Base-by-base conservation (phyloP, 345 rosid species). In the Eucalyptus dawsonii region DNA sequence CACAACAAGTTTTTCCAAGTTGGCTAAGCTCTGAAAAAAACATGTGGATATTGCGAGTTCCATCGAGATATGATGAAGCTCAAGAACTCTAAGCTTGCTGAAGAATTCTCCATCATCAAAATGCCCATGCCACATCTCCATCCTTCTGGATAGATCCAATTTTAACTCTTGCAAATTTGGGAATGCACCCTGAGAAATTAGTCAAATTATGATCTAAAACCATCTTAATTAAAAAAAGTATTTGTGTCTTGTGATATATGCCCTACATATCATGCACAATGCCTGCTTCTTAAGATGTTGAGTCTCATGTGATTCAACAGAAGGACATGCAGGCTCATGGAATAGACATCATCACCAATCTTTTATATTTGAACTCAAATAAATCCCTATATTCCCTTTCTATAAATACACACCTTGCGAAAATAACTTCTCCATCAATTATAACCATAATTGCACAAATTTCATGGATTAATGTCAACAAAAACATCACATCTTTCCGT, bases 371-470 rank as follows among this genome's bases (percentile, higher is more conserved):
- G 72, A n/a, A 65, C 72, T n/a, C 19, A 65, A 65, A 11, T 4
- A 65, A 65, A 65, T 65, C 19, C 72, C 19, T 14, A 65, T 9
- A 65, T 14, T 65, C 11, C 37, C 3, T 65, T 14, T 29, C 5
- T n/a, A 31, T 2, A 1, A 0, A 56, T 56, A 0, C 60, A 56
- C 22, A 56, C 11, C 3, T 56, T 0, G 60, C 22, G 60, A 56
- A 56, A 56, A 56, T 21, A 56, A 56, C 27, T 56, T 56, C 60
- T 56, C 60, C 22, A 14, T 22, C 37, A 65, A n/a, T 65, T 31
- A 8, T 8, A 69, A 17, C n/a, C 21, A 65, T 19, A 65, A 65
- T 65, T 14, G 19, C 21, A n/a, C 37, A 47, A 29, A 65, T 29
- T 65, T 65, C 9, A 65, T 2, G n/a, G 10, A n/a, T 14, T 7